These are phyloP conservation scores for Ensete glaucum DNA, from an alignment of 176 grass and related monocot species.

Conservation along the genomic window DNA sequence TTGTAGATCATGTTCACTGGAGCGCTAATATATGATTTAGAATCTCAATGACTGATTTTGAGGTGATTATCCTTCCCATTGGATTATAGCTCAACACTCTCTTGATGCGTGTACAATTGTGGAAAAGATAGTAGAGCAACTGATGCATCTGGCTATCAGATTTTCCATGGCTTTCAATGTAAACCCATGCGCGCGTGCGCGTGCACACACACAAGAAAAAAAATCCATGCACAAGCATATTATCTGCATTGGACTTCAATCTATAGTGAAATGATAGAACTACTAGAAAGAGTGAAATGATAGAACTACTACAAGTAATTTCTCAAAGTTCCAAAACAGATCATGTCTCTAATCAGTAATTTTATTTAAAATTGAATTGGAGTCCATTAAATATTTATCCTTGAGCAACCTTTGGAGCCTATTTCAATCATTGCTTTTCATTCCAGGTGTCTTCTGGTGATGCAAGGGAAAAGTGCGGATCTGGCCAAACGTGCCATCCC, in stretches of 20 bases:
- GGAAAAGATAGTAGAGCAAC: too few species aligned
- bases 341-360: too few species aligned
- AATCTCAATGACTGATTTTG: not conserved
- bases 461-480: slow-evolving; percentile 62
- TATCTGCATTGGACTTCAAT: not conserved
- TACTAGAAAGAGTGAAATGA: too few species aligned
- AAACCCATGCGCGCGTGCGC: not conserved
- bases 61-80: too few species aligned
- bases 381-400: not conserved
- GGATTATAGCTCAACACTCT: too few species aligned
- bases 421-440: not conserved
- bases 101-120: too few species aligned
- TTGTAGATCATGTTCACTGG: not conserved
- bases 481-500: slow-evolving; percentile 58
- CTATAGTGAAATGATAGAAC: not conserved
- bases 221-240: not conserved
- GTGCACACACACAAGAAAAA: too few species aligned
- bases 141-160: too few species aligned
- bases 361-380: too few species aligned
- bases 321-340: too few species aligned
- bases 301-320: too few species aligned
- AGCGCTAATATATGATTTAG: not conserved
- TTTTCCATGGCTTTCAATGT: not conserved
- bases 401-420: not conserved
- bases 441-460: slow-evolving; percentile 53